phyloP scores from a whole-genome alignment of 1,284 basidiomycete species.

The Neotropicomus parvogracilis region DNA sequence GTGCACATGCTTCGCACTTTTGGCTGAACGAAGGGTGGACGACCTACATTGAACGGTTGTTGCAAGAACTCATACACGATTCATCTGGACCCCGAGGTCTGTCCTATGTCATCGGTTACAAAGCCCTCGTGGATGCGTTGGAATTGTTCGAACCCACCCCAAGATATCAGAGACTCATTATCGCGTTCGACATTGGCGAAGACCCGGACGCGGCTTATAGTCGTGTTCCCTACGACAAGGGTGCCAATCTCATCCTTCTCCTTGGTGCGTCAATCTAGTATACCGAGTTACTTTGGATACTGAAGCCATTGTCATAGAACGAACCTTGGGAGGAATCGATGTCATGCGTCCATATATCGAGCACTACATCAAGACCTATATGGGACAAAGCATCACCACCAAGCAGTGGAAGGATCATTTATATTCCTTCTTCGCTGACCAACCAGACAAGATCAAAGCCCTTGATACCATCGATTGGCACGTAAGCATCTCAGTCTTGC shows the following conservation, averaged over 20 bases:
- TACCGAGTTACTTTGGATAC: background rate
- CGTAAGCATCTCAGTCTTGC: constrained; percentile 39
- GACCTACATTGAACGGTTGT: constrained; percentile 87
- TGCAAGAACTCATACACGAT: constrained; percentile 67
- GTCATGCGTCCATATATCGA: constrained; percentile 79
- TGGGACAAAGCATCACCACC: constrained; percentile 86
- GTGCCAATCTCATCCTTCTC: constrained; percentile 41
- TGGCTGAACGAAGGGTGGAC: constrained; percentile 97
- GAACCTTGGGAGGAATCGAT: constrained; percentile 82
- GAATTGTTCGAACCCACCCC: constrained; percentile 56
- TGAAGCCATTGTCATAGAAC: constrained; percentile 46
- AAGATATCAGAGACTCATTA: constrained; percentile 84
- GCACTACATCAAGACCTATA: constrained; percentile 77
- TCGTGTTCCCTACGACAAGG: constrained; percentile 31
- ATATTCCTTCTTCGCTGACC: constrained; percentile 70
- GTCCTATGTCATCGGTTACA: constrained; percentile 74
- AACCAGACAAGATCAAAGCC: constrained; percentile 63
- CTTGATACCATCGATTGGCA: constrained; percentile 82
- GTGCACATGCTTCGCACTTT: constrained; percentile 75
- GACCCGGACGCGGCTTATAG: constrained; percentile 60
- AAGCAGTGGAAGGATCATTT: constrained; percentile 87
- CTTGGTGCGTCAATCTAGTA: constrained; percentile 42
- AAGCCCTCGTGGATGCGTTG: constrained; percentile 72
- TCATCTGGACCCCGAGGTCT: constrained; percentile 80
- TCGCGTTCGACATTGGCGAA: constrained; percentile 78